phyloP scores from a whole-genome alignment of 1,284 basidiomycete genomes.

The Tetrapyrgos nigripes region DNA sequence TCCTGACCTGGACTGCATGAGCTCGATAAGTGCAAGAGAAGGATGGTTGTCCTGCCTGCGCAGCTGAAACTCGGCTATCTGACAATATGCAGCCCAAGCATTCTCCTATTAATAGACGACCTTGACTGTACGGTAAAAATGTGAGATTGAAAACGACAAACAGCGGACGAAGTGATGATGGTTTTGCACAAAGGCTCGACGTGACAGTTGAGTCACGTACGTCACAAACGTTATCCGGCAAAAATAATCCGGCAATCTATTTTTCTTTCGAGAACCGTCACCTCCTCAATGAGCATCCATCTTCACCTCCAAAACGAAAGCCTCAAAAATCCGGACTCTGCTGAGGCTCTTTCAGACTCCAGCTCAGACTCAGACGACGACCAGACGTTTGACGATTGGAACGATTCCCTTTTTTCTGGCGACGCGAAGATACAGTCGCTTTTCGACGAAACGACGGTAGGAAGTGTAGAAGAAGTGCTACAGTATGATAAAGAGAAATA shows the following conservation, averaged over 20 bases:
- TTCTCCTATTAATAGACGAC: too few relatives aligned
- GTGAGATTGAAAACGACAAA: too few relatives aligned
- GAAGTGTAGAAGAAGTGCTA: slow-evolving; percentile 67
- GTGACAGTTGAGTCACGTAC: too few relatives aligned
- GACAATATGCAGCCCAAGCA: too few relatives aligned
- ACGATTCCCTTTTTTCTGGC: slow-evolving; percentile 61
- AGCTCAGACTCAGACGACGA: slow-evolving; percentile 50
- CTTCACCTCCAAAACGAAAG: slow-evolving; percentile 3
- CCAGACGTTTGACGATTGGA: slow-evolving; percentile 85
- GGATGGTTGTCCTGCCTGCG: too few relatives aligned
- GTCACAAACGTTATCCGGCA: too few relatives aligned
- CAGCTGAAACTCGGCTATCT: too few relatives aligned
- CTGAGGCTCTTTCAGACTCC: not conserved
- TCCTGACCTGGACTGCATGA: too few relatives aligned
- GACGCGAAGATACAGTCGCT: slow-evolving; percentile 65
- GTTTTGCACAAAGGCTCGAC: too few relatives aligned
- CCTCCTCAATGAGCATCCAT: slow-evolving; percentile 13
- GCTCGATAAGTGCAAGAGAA: too few relatives aligned
- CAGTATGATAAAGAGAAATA: slow-evolving; percentile 69
- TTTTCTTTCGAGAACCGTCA: not conserved
- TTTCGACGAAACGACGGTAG: slow-evolving; percentile 76
- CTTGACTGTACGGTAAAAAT: too few relatives aligned
- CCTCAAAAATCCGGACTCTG: not conserved
- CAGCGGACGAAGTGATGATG: too few relatives aligned
- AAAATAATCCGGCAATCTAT: not conserved